Base-by-base conservation (phyloP, 805 yeast genomes). In the Blastobotrys robertii region DNA sequence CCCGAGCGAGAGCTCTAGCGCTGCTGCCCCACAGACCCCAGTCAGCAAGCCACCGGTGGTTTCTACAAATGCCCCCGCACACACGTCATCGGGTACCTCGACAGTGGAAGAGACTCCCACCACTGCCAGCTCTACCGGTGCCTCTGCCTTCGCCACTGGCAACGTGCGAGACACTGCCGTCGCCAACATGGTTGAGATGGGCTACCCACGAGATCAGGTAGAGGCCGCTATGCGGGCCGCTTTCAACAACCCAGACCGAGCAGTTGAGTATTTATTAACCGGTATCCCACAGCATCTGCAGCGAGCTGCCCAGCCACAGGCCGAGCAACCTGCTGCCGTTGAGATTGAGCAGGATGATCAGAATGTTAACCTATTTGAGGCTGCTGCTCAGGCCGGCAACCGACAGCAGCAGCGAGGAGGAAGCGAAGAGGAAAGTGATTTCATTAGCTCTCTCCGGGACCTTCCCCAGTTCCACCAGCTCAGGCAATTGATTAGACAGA, bases 171-270 rank as follows among this genome's bases (percentile, higher is more conserved):
- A 84, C 54, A 75, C 79, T 8, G 84, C 94, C 30, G 75, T 90
- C 45, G 72, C 70, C 46, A 81, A 81, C 58, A 87, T 92, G 62
- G 76, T 87, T 79, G 97, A 85, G 52, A 87, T 92, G 97, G 98
- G 98, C 7, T 92, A 87, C 59, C 85, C 82, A 41, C 78, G 94
- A 54, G 73, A 77, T 12, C 84, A 85, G 59, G 96, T 86, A 19
- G 94, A 85, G 64, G 75, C 78, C 37, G 98, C 98, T 0, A 68
- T 92, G 60, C 78, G 94, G 54, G 95, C 95, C 11, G 97, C 98
- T 1, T 92, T 79, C 68, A 90, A 90, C 66, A 88, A 92, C 64
- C 97, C 98, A 14, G 97, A 90, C 60, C 79, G 98, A 56, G 98
- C 98, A 0, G 97, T 92, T 10, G 98, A 92, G 61, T 88, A 90